phyloP scores from a whole-genome alignment of 306 rosid species.

The Corylus americana region DNA sequence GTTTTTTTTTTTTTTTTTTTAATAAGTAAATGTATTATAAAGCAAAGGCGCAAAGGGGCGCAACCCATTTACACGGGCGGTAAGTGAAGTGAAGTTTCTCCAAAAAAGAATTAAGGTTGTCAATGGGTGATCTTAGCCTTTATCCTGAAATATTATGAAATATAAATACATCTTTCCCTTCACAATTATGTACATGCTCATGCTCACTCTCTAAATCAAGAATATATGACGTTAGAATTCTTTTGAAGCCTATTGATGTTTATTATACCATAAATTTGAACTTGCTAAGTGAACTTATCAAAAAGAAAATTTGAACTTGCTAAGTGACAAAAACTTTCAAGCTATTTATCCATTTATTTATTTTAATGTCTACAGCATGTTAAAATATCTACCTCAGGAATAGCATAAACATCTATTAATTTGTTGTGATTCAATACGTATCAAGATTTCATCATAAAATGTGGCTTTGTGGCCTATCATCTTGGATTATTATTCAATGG shows the following conservation, averaged over 20 bases:
- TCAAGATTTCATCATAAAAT: no score
- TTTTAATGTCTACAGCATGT: not conserved
- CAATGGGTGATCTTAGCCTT: not conserved
- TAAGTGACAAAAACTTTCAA: not conserved
- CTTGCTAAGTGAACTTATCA: not conserved
- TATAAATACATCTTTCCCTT: not conserved
- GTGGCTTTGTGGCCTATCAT: no score
- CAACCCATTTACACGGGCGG: no score
- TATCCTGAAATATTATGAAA: not conserved
- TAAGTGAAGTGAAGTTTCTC: no score
- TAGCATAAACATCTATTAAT: no score
- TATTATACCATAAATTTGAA: not conserved
- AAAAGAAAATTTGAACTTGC: not conserved
- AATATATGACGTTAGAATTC: not conserved
- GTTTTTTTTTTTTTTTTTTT: no score
- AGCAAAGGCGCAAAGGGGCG: no score
- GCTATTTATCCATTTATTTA: not conserved
- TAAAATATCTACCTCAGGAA: not conserved
- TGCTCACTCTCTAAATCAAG: not conserved
- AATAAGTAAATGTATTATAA: no score
- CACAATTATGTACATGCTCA: not conserved
- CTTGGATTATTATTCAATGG: no score
- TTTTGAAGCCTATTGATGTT: not conserved
- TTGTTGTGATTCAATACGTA: no score
- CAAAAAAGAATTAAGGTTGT: not conserved